Evolutionary conservation across 1,284 basidiomycete species (phyloP), one percentile per base, ranked within the genome.

Genomic region (Papiliotrema flavescens): DNA sequence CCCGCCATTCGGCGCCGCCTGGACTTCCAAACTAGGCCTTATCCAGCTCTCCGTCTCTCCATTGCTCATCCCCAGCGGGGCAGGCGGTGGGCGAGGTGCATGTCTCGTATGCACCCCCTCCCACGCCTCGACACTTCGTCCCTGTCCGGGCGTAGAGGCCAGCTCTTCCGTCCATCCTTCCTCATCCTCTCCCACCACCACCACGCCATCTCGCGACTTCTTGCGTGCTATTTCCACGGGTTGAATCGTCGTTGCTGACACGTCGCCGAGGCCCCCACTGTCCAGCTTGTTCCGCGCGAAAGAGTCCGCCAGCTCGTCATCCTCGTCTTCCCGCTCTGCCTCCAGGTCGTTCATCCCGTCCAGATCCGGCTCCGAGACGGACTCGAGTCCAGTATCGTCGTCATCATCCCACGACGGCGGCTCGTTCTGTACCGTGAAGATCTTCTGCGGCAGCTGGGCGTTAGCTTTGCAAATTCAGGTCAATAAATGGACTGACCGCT

Each of bases 391-490:
- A 75, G 88, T 84, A 59, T 85, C 83, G 55, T 90, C 88, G 11
- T 77, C 77, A 79, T 84, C 53, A 80, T 85, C 76, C 89, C 90
- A 95, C 11, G 81, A 81, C 1, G 90, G 90, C 2, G 86, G 88
- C 64, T 92, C 90, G 49, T 92, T 89, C 59, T 89, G 87, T 4
- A 94, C 82, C 0, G 85, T 84, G 61, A 94, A 89, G 49, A 91
- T 88, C 49, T 85, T 81, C 63, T 85, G 84, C 49, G 88, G 85
- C 37, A 86, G 83, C 79, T 85, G 71, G 80, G 78, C 46, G 45
- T 55, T 49, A 62, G 19, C 17, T 47, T 43, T 2, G 36, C 36
- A 17, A 34, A 36, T 19, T 57, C 17, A 37, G 26, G 28, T 2
- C 19, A 26, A 2, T 43, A 28, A 24, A 46, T 15, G 22, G 23